A percentile compares a stretch with the other conserved stretches of the same genome.
Conservation (phyloP, 495 filamentous ascomycete genomes). For the Annulohypoxylon moriforme region DNA sequence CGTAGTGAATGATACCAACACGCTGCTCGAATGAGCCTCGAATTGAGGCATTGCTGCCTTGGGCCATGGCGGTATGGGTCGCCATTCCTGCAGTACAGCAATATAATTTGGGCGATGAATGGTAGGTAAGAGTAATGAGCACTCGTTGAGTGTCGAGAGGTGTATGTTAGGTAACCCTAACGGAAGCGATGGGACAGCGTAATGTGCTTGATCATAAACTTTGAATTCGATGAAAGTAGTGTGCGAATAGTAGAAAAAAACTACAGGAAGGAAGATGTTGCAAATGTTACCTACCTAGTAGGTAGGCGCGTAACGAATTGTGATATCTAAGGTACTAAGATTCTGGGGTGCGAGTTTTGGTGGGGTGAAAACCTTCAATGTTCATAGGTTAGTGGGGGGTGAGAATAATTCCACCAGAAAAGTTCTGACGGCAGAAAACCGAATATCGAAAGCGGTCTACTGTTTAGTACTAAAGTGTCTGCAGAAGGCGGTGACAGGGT, state of each 20-base stretch:
- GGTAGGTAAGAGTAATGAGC: not conserved
- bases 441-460: constrained; percentile 8
- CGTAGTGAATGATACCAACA: constrained; percentile 45
- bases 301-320: not conserved
- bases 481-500: not conserved
- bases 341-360: not conserved
- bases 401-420: not conserved
- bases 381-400: not conserved
- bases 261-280: not conserved
- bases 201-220: not conserved
- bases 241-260: not conserved
- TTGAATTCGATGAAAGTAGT: not conserved
- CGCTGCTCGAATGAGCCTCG: constrained; percentile 45
- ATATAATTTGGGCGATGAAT: not conserved
- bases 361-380: not conserved
- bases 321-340: not conserved
- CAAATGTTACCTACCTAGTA: not conserved
- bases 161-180: not conserved
- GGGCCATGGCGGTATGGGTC: constrained; percentile 50
- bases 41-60: constrained; percentile 47
- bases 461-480: not conserved
- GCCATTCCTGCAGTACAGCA: constrained; percentile 33
- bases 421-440: constrained; percentile 35
- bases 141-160: not conserved
- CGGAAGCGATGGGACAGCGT: not conserved